phyloP scores from a whole-genome alignment of 1,284 basidiomycete genomes.

The Boletus mariae region DNA sequence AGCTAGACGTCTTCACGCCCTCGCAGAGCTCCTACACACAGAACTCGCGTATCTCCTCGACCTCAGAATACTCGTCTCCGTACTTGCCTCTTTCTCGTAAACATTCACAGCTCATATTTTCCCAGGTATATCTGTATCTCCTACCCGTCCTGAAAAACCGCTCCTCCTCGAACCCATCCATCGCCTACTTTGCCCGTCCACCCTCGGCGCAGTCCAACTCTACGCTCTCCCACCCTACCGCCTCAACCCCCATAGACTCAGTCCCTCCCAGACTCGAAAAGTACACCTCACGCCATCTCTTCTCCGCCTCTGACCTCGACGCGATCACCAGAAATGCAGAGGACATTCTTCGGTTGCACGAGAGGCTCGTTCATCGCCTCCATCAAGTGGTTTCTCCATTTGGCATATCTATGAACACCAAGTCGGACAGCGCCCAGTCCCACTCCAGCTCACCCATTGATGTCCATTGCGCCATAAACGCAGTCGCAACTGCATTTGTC shows the following conservation, averaged over 20 bases:
- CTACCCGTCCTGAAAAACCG: constrained; percentile 35
- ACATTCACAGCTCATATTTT: constrained; percentile 22
- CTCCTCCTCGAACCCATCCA: constrained; percentile 41
- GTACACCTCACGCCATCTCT: constrained; percentile 40
- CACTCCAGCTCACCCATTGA: constrained; percentile 7
- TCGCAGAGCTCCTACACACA: constrained; percentile 78
- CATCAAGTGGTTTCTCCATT: constrained; percentile 52
- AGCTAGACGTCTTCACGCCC: constrained; percentile 58
- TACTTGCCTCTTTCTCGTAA: constrained; percentile 35
- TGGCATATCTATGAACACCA: constrained; percentile 42
- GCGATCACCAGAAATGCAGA: constrained; percentile 68
- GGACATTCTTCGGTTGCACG: constrained; percentile 72
- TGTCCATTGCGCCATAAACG: constrained; percentile 45
- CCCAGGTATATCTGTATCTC: constrained; percentile 32
- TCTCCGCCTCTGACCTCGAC: constrained; percentile 54
- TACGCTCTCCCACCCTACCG: constrained; percentile 6
- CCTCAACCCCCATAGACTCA: background rate
- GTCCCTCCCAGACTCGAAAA: constrained; percentile 35
- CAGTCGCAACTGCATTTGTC: constrained; percentile 61
- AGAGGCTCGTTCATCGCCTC: constrained; percentile 62
- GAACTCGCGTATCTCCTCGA: constrained; percentile 81
- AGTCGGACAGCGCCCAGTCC: constrained; percentile 8
- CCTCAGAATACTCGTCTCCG: constrained; percentile 70
- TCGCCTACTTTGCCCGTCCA: constrained; percentile 35
- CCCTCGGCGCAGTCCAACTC: background rate